phyloP scores from a whole-genome alignment of 1,139 yeast genomes.

The Wickerhamiella pararugosa region DNA sequence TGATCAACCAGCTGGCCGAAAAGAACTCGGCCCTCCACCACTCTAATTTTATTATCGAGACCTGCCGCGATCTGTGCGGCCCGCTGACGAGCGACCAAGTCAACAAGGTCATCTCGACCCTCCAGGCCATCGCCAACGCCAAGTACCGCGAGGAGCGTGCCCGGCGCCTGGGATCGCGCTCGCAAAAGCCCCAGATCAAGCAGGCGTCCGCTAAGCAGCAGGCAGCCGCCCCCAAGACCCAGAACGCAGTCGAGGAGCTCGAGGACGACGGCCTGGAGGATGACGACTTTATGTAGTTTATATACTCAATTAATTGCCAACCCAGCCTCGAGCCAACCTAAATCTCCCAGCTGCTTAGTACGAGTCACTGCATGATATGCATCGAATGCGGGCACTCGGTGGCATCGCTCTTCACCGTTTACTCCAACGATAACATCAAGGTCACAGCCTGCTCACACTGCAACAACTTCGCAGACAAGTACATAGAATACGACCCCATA shows the following conservation, averaged over 20 bases:
- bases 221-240: slow-evolving; percentile 48
- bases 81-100: slow-evolving; percentile 73
- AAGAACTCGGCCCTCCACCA: slow-evolving; percentile 40
- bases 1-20: slow-evolving; percentile 48
- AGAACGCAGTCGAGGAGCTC: slow-evolving; percentile 32
- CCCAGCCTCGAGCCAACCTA: too few species aligned
- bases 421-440: slow-evolving; percentile 65
- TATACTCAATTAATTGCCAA: background rate
- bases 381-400: slow-evolving; percentile 68
- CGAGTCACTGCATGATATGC: slow-evolving; percentile 48
- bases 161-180: slow-evolving; percentile 89
- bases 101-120: slow-evolving; percentile 73
- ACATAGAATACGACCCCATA: slow-evolving; percentile 81
- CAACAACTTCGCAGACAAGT: slow-evolving; percentile 66
- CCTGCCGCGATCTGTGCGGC: slow-evolving; percentile 67
- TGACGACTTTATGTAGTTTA: slow-evolving; percentile 70
- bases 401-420: slow-evolving; percentile 49
- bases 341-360: too few species aligned
- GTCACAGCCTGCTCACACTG: slow-evolving; percentile 68
- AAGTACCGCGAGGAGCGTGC: slow-evolving; percentile 87
- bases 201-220: slow-evolving; percentile 70
- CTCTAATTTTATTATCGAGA: slow-evolving; percentile 66
- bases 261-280: slow-evolving; percentile 40
- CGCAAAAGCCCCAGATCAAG: slow-evolving; percentile 63
- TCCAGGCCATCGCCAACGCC: slow-evolving; percentile 67